Evolutionary conservation across 2,329 filamentous ascomycete genomes (phyloP), one percentile per base, ranked within the genome.

Genomic region (Diplodia corticola): DNA sequence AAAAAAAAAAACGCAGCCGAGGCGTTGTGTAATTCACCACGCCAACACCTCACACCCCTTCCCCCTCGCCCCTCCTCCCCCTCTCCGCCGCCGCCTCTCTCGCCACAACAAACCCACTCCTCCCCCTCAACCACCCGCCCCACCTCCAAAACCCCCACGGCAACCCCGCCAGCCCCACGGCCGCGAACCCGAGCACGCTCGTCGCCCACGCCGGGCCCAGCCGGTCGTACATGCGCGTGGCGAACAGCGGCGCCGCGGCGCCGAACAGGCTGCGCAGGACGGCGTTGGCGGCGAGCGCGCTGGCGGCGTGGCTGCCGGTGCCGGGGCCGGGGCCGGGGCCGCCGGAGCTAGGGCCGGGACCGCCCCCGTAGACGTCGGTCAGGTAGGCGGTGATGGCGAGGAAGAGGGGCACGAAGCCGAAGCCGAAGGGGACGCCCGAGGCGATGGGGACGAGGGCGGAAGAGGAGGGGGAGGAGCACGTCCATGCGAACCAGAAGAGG

Each of bases 351-450:
- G n/a, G n/a, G n/a, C n/a, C n/a, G n/a, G n/a, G n/a, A n/a, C n/a
- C n/a, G n/a, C n/a, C n/a, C 2, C 89, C 89, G 70, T 96, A 96
- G 6, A 88, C 86, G 54, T 90, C 85, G 0, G 91, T 90, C 3
- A 96, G 80, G 74, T 96, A 96, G 71, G 92, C 95, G 5, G 85
- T 86, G 0, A 89, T 86, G 72, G 95, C 95, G 73, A 96, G 93
- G 79, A 96, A 96, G 44, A 91, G 87, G 2, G 88, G 83, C 5
- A 86, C 88, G 71, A 93, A 95, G 0, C 91, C 92, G 0, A 85
- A 83, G 10, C 91, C 91, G 71, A 95, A 96, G 0, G 89, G 90
- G 9, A 96, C 85, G 0, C 92, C 91, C 1, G 91, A 91, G 0
- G 91, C 80, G 55, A 96, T 89, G 1, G 91, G 90, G n/a, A 87